Base-by-base conservation (phyloP, 805 yeast species). In the Hagleromyces aurorensis region DNA sequence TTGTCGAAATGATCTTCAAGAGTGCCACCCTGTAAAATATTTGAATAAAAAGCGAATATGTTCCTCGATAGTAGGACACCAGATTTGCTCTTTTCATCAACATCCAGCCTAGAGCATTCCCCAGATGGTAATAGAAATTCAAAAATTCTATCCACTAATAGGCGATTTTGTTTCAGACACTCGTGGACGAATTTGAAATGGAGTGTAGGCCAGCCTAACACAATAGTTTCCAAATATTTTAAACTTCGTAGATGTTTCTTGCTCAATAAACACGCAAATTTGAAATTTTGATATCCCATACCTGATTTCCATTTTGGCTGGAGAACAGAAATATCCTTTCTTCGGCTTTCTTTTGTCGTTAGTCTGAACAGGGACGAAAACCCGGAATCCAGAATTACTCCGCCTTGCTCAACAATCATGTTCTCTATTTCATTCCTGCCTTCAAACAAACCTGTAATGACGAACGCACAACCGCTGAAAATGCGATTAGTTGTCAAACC, bases 141-240 rank as follows among this genome's bases (percentile, higher is more conserved):
- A 3, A 52, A 54, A 71, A 89, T 70, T 4, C 37, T 21, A 4
- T 36, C 32, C 3, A 17, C 16, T 6, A 23, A 21, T 3, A 54
- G 12, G 27, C 29, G 30, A 4, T 38, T 29, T 5, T 23, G 23
- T 4, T 46, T 40, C 2, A 70, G 43, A 33, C 78, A 66, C 34
- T 76, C 78, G 5, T 52, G 48, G 3, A 84, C 59, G 40, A 69
- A 85, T 6, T 55, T 48, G 33, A 69, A 67, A 3, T 83, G 75
- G 17, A 86, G 46, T 12, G 81, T 68, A 2, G 96, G 96, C 94
- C 94, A 85, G 3, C 89, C 87, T 24, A 85, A 48, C 0, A 89
- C 82, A 11, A 85, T 52, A 2, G 79, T 74, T 46, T 83, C 91
- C 7, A 86, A 50, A 49, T 79, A 86, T 46, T 85, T 86, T 6